Conservation (phyloP, 495 filamentous ascomycete genomes). For the Penicillium lividum region DNA sequence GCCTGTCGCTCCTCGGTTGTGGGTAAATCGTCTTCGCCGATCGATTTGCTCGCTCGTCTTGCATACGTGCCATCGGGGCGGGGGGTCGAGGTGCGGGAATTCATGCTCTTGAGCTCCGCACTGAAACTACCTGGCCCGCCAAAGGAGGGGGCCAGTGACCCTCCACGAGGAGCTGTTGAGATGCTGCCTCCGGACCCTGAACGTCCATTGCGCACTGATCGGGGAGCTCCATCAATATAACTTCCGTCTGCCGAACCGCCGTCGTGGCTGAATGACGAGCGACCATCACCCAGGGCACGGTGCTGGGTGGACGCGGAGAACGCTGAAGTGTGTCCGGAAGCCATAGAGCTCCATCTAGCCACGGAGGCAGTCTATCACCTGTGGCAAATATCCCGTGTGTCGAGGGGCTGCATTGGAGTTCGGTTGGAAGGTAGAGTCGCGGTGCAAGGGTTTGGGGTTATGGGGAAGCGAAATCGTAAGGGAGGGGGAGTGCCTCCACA, state of each 20-base stretch:
- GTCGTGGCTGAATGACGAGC: conserved; percentile 56
- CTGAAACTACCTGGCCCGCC: conserved; percentile 89
- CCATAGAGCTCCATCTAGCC: conserved; percentile 53
- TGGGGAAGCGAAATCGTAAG: conserved; percentile 30
- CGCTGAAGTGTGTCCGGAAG: conserved; percentile 50
- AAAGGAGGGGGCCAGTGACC: conserved; percentile 59
- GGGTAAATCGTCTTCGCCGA: conserved; percentile 58
- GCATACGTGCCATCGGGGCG: conserved; percentile 60
- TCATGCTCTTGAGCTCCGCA: conserved; percentile 79
- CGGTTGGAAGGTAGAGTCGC: conserved; percentile 21
- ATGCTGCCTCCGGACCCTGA: conserved; percentile 62
- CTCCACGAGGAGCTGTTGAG: conserved; percentile 61
- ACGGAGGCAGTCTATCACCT: conserved; percentile 42
- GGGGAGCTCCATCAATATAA: conserved; percentile 48
- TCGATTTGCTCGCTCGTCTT: conserved; percentile 61
- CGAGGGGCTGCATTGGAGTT: conserved; percentile 41
- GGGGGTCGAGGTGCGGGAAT: conserved; percentile 66
- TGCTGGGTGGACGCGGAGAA: conserved; percentile 71
- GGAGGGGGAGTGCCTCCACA: conserved; percentile 25
- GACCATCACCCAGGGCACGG: conserved; percentile 57
- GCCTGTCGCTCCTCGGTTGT: conserved; percentile 74
- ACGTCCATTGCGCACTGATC: conserved; percentile 44
- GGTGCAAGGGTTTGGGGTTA: conserved; percentile 29
- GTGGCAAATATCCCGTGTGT: conserved; percentile 30
- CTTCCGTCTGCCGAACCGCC: conserved; percentile 49